Conservation (phyloP, 2,329 filamentous ascomycete genomes). For the Paecilomyces sp. region DNA sequence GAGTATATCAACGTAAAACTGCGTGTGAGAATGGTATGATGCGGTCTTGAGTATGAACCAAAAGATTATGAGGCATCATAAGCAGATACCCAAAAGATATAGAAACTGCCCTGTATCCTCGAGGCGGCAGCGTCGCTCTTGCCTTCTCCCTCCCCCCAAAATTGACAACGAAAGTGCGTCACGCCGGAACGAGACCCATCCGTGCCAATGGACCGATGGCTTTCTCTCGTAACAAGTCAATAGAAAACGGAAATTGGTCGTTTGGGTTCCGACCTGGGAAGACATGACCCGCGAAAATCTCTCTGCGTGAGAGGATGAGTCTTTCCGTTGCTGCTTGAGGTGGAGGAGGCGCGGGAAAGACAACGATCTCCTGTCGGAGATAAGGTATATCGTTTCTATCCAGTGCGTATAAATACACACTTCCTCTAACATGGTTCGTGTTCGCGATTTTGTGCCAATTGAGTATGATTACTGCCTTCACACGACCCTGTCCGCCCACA, state of each 20-base stretch:
- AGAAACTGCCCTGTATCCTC: background rate
- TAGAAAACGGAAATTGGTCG: too few relatives aligned
- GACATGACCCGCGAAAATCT: too few relatives aligned
- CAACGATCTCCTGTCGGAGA: background rate
- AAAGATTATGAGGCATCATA: background rate
- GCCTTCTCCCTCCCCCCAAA: background rate
- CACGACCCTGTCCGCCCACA: background rate
- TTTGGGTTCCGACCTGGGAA: too few relatives aligned
- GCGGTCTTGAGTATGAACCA: background rate
- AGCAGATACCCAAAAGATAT: background rate
- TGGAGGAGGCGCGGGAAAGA: too few relatives aligned
- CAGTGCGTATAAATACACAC: background rate
- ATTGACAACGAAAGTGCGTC: too few relatives aligned
- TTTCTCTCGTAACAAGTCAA: background rate
- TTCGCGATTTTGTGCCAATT: constrained; percentile 1
- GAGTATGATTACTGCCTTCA: background rate
- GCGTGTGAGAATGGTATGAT: background rate
- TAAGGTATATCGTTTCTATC: background rate
- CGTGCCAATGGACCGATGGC: background rate
- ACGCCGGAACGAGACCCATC: background rate
- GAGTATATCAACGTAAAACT: background rate
- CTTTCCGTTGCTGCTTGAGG: too few relatives aligned
- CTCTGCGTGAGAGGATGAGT: too few relatives aligned
- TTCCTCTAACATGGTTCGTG: background rate
- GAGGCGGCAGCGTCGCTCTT: background rate